phyloP scores from a whole-genome alignment of 2,329 filamentous ascomycete species.

The Cercospora zeina region DNA sequence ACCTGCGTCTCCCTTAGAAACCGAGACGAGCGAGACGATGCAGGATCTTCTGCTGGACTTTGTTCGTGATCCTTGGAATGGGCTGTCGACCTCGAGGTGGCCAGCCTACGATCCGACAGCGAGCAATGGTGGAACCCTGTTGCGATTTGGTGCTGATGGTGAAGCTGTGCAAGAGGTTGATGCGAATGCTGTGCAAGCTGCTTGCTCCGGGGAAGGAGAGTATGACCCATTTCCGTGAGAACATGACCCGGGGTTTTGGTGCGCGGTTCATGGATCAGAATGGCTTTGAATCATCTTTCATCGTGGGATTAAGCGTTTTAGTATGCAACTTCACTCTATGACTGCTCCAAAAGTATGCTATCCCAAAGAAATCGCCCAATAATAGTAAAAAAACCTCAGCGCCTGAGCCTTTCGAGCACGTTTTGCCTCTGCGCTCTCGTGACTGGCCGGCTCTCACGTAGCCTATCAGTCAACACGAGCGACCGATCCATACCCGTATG shows the following conservation, averaged over 20 bases:
- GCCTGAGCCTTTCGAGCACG: neutral
- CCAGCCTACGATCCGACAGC: conserved; percentile 33
- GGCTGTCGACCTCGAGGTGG: conserved; percentile 38
- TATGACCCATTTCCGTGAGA: conserved; percentile 2
- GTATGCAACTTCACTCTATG: too few relatives aligned
- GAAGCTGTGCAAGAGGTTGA: conserved; percentile 27
- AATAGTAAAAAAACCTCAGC: too few relatives aligned
- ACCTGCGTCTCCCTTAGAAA: conserved; percentile 37
- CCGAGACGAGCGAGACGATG: conserved; percentile 39
- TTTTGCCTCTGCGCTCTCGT: neutral
- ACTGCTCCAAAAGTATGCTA: too few relatives aligned
- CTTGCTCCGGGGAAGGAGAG: conserved; percentile 19
- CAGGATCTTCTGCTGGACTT: conserved; percentile 44
- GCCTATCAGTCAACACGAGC: neutral
- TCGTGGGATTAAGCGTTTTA: too few relatives aligned
- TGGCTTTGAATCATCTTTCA: too few relatives aligned
- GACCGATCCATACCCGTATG: neutral
- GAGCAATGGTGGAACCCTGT: conserved; percentile 20
- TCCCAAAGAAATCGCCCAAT: too few relatives aligned
- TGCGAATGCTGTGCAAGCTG: conserved; percentile 24
- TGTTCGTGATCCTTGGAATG: conserved; percentile 37
- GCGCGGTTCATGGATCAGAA: neutral
- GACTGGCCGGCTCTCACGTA: neutral
- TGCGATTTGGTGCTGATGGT: conserved; percentile 29
- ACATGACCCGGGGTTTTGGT: neutral